phyloP scores from a whole-genome alignment of 805 yeast genomes.

The Scheffersomyces amazonensis region DNA sequence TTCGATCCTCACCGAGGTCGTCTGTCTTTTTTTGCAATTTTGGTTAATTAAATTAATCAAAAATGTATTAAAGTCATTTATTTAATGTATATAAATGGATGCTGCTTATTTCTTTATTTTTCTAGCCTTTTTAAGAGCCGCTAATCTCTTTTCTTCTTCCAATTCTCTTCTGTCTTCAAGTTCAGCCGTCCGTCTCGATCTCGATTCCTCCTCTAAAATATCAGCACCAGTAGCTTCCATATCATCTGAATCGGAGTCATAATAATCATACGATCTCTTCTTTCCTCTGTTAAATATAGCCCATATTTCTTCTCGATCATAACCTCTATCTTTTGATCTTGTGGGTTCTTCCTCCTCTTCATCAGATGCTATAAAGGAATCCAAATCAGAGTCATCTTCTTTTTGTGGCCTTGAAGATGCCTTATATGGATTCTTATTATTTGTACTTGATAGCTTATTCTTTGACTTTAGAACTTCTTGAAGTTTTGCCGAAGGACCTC shows the following conservation, averaged over 20 bases:
- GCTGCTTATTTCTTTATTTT: constrained; percentile 11
- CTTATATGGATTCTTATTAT: too few relatives aligned
- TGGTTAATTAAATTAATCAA: too few relatives aligned
- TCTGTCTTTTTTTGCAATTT: neutral
- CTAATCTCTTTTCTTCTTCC: constrained; percentile 49
- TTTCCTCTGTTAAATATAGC: constrained; percentile 70
- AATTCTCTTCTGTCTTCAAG: constrained; percentile 75
- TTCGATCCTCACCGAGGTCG: constrained; percentile 1
- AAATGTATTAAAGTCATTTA: too few relatives aligned
- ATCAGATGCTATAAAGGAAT: constrained; percentile 55
- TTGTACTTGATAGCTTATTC: too few relatives aligned
- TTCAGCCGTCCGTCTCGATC: constrained; percentile 65
- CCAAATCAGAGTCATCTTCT: constrained; percentile 44
- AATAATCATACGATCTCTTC: constrained; percentile 47
- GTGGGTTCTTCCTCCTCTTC: constrained; percentile 31
- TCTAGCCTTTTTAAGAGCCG: constrained; percentile 22
- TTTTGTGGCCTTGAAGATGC: too few relatives aligned
- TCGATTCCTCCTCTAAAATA: constrained; percentile 75
- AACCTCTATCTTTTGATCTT: constrained; percentile 45
- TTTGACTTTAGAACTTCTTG: constrained; percentile 41
- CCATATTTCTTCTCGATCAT: constrained; percentile 89
- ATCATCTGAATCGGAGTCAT: constrained; percentile 49
- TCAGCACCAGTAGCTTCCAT: constrained; percentile 97
- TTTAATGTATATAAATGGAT: neutral
- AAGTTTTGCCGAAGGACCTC: constrained; percentile 58